phyloP scores from a whole-genome alignment of 2,329 filamentous ascomycete genomes.

The Acrodontium crateriforme region DNA sequence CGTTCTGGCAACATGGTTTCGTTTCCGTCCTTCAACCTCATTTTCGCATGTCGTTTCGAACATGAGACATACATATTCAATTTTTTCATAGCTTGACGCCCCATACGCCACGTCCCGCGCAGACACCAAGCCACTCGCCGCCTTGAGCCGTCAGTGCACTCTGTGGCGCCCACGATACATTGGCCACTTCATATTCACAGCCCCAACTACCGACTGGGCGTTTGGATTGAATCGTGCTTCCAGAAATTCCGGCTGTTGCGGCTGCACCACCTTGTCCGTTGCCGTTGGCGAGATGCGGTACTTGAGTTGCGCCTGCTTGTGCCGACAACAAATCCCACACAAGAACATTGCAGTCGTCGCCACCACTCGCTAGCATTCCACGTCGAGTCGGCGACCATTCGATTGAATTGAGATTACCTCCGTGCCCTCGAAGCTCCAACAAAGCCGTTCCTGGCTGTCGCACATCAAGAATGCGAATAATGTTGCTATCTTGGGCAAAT shows the following conservation, averaged over 20 bases:
- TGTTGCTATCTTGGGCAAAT: conserved; percentile 81
- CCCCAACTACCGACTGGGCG: conserved; percentile 66
- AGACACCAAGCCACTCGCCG: conserved; percentile 74
- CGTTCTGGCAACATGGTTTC: too few relatives aligned
- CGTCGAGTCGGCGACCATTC: conserved; percentile 87
- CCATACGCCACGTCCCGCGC: conserved; percentile 69
- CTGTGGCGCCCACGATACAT: conserved; percentile 72
- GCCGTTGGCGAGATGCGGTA: conserved; percentile 16
- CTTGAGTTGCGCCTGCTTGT: conserved; percentile 29
- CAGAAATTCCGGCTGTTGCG: conserved; percentile 4
- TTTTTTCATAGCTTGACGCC: conserved; percentile 48
- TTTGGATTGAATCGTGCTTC: conserved; percentile 34
- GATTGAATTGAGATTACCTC: conserved; percentile 74
- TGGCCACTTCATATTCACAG: conserved; percentile 76
- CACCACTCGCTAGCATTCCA: conserved; percentile 81
- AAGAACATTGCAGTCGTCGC: conserved; percentile 79
- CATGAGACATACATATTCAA: not conserved
- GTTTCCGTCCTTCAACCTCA: too few relatives aligned
- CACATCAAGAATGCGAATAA: conserved; percentile 90
- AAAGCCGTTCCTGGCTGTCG: conserved; percentile 91
- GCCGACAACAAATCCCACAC: conserved; percentile 82
- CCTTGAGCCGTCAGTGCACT: conserved; percentile 51
- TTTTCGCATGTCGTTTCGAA: not conserved
- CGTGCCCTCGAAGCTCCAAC: conserved; percentile 81
- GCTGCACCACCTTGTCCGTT: conserved; percentile 10